A percentile compares a stretch with the other conserved stretches of the same genome.
Evolutionary conservation across 148 eudicot species (phyloP).

Genomic region (Nyssa sinensis): DNA sequence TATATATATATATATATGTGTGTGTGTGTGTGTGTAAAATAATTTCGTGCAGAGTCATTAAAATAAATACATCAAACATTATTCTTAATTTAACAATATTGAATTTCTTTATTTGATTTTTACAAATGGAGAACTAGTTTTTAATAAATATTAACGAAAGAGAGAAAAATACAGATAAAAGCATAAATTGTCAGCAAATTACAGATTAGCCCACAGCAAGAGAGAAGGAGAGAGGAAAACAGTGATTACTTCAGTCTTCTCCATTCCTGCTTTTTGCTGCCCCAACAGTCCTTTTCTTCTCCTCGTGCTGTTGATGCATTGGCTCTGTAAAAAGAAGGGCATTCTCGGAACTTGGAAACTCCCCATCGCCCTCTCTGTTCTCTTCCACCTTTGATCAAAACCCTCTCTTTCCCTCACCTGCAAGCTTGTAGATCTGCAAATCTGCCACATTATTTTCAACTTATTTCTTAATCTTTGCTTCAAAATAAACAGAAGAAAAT

Average conservation of each 20-base stretch:
- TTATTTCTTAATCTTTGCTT: not conserved
- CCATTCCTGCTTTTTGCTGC: not conserved
- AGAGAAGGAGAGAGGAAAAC: not conserved
- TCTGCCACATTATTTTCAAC: conserved; percentile 17
- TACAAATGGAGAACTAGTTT: too few species aligned
- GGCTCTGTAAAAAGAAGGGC: not conserved
- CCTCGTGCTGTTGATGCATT: not conserved
- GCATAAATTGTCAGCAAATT: not conserved
- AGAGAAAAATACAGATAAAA: not conserved
- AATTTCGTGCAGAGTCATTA: too few species aligned
- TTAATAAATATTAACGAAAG: not conserved
- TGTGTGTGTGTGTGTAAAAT: too few species aligned
- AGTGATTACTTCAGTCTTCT: not conserved
- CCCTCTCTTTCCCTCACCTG: not conserved
- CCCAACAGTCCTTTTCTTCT: too few species aligned
- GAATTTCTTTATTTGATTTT: too few species aligned
- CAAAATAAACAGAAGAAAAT: conserved; percentile 11
- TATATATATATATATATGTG: too few species aligned
- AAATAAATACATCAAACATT: too few species aligned
- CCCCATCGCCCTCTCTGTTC: too few species aligned
- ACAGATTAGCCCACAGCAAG: not conserved
- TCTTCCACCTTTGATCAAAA: not conserved
- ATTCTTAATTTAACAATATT: too few species aligned
- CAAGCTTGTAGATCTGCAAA: conserved; percentile 26
- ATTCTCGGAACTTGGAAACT: not conserved